Evolutionary conservation across 2,329 filamentous ascomycete species (phyloP), one percentile per base, ranked within the genome.

Genomic region (Pyricularia sp.): DNA sequence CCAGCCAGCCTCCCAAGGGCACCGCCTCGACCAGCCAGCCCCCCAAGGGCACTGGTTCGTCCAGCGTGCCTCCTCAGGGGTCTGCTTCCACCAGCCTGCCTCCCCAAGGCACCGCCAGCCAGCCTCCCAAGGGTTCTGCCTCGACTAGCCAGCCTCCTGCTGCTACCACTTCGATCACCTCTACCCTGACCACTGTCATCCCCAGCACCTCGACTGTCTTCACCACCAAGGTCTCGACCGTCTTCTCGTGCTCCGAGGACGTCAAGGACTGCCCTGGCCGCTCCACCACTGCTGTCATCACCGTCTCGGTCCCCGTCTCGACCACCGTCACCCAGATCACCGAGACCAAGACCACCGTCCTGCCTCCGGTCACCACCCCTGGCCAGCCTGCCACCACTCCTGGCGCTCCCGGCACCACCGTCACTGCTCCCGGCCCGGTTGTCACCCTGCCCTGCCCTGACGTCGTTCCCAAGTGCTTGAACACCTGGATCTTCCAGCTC

Each of bases 381-480:
- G 31, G 31, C 9, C 6, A 70, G 58, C 70, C 55, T 71, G 70
- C 69, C 67, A 79, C 77, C 69, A 81, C 78, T 73, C 83, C 80
- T 33, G 31, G 31, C 31, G 25, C 42, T 69, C 61, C 70, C 26
- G 73, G 76, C 69, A 78, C 78, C 30, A 73, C 75, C 71, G 78
- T 76, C 71, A 76, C 75, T 50, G 74, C 78, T 30, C 70, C 78
- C 58, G 73, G 73, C 55, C 78, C 83, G 64, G 76, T 79, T 14
- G 77, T 80, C 76, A 82, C 83, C 50, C 80, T 85, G 61, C 81
- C 83, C 69, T 87, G 88, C 81, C 93, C 93, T 69, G 81, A 83
- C 30, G 86, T 94, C 65, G 90, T 97, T 66, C 94, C 94, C 72
- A 88, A 88, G 77, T 98, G 94, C 84, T 83, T 98, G 81, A 95